Conservation (phyloP, 1,139 yeast species). For the Zygotorulaspora mrakii region DNA sequence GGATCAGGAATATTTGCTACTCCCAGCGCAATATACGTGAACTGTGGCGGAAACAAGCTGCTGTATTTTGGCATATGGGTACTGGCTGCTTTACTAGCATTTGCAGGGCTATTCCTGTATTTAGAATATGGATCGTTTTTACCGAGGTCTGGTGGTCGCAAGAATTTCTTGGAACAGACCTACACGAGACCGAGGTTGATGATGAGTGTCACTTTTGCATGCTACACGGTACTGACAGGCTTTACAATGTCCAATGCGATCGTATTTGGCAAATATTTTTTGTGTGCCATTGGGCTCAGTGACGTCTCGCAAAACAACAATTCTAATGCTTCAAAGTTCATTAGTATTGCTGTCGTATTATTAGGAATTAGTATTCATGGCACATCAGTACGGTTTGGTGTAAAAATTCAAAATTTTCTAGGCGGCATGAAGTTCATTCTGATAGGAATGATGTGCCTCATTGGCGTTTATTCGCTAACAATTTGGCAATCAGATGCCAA, state of each 20-base stretch:
- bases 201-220: slow-evolving; percentile 55
- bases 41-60: slow-evolving; percentile 63
- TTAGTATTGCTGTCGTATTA: slow-evolving; percentile 47
- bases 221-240: slow-evolving; percentile 59
- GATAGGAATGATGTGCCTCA: slow-evolving; percentile 46
- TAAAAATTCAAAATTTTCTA: slow-evolving; percentile 52
- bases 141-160: slow-evolving; percentile 73
- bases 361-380: slow-evolving; percentile 50
- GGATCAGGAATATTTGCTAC: slow-evolving; percentile 78
- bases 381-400: slow-evolving; percentile 50
- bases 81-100: slow-evolving; percentile 56
- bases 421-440: slow-evolving; percentile 52
- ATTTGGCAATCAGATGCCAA: slow-evolving; percentile 34
- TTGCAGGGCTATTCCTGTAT: slow-evolving; percentile 62
- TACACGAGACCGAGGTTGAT: slow-evolving; percentile 57
- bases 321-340: slow-evolving; percentile 37
- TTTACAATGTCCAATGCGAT: slow-evolving; percentile 61
- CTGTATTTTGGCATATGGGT: slow-evolving; percentile 61
- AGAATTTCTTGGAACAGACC: slow-evolving; percentile 63
- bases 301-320: slow-evolving; percentile 37
- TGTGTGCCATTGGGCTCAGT: slow-evolving; percentile 47
- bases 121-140: slow-evolving; percentile 66
- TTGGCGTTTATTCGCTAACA: slow-evolving; percentile 49
- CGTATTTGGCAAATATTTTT: slow-evolving; percentile 65
- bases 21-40: slow-evolving; percentile 61